Percentiles rank a stretch among this genome's conserved stretches.
Conservation (phyloP, 768 basidiomycete species). For the Lentinula sp. region DNA sequence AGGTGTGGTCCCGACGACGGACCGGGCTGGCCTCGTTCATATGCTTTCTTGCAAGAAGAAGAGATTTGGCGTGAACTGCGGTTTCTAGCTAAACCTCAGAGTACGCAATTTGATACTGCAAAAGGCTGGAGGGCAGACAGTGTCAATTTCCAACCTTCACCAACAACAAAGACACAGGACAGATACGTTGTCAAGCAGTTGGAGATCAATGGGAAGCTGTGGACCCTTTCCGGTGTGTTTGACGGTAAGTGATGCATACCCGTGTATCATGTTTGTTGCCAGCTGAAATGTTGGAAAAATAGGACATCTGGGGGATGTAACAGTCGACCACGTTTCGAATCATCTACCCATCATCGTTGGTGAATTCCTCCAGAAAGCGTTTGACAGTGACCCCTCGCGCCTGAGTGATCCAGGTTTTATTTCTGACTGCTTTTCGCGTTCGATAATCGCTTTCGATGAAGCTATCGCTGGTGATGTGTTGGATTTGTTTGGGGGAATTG, state of each 20-base stretch:
- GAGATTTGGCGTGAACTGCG: slow-evolving; percentile 50
- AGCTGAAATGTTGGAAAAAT: slow-evolving; percentile 6
- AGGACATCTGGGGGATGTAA: slow-evolving; percentile 69
- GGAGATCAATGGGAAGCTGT: slow-evolving; percentile 47
- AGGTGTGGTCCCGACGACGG: slow-evolving; percentile 57
- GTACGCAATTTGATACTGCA: slow-evolving; percentile 26
- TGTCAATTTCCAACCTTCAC: slow-evolving; percentile 64
- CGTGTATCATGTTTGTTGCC: not conserved
- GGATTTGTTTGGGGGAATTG: slow-evolving; percentile 50
- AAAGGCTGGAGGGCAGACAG: slow-evolving; percentile 42
- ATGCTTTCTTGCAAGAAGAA: slow-evolving; percentile 41
- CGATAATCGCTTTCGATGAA: slow-evolving; percentile 58
- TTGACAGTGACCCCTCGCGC: slow-evolving; percentile 29
- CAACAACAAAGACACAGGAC: slow-evolving; percentile 51
- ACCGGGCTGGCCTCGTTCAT: slow-evolving; percentile 53
- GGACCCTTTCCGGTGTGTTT: slow-evolving; percentile 68
- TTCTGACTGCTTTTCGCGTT: slow-evolving; percentile 48
- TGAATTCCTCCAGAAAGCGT: slow-evolving; percentile 45
- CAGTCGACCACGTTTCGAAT: slow-evolving; percentile 61
- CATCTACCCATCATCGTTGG: slow-evolving; percentile 65
- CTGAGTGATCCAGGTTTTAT: slow-evolving; percentile 42
- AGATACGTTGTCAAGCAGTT: slow-evolving; percentile 55
- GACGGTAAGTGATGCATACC: slow-evolving; percentile 43
- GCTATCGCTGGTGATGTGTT: slow-evolving; percentile 64
- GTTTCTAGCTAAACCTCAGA: slow-evolving; percentile 46